These are phyloP conservation scores for Aspergillus thermomutatus DNA, from an alignment of 2,329 filamentous ascomycete genomes.

Conservation along the genomic window DNA sequence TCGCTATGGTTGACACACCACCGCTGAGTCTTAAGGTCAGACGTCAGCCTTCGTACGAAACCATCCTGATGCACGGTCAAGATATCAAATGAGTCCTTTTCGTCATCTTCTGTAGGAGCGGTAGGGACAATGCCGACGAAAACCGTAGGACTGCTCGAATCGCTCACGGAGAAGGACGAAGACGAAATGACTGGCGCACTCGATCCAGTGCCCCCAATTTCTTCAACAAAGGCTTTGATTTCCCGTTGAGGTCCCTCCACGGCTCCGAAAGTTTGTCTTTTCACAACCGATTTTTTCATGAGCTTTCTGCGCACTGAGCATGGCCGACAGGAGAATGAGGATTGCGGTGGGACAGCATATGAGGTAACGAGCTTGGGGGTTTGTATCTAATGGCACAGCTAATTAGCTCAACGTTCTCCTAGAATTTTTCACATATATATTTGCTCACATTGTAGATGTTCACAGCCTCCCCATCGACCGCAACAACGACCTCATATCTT, in stretches of 20 bases:
- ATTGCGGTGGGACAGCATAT: slow-evolving; percentile 60
- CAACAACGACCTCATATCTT: slow-evolving; percentile 59
- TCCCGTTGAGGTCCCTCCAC: slow-evolving; percentile 48
- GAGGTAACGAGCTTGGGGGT: slow-evolving; percentile 59
- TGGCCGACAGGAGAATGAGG: slow-evolving; percentile 55
- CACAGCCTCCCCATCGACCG: slow-evolving; percentile 59
- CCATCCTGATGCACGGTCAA: slow-evolving; percentile 45
- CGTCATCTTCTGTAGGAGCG: slow-evolving; percentile 18
- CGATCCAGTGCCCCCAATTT: slow-evolving; percentile 31
- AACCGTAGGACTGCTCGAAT: slow-evolving; percentile 35
- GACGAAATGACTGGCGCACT: slow-evolving; percentile 37
- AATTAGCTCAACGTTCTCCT: slow-evolving; percentile 2
- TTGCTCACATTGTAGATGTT: slow-evolving; percentile 59
- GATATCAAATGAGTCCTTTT: slow-evolving; percentile 36
- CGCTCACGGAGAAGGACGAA: slow-evolving; percentile 36
- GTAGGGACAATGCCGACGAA: slow-evolving; percentile 39
- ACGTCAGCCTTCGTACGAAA: slow-evolving; percentile 37
- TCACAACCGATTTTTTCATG: slow-evolving; percentile 40
- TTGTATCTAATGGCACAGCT: slow-evolving; percentile 48
- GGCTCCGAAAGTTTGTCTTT: slow-evolving; percentile 57
- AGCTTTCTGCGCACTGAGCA: slow-evolving; percentile 56
- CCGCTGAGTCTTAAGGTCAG: slow-evolving; percentile 38
- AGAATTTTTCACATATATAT: not conserved
- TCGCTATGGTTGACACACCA: slow-evolving; percentile 39
- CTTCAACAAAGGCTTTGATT: slow-evolving; percentile 55